phyloP scores from a whole-genome alignment of 176 grass and related monocot genomes.

The Cocos nucifera region DNA sequence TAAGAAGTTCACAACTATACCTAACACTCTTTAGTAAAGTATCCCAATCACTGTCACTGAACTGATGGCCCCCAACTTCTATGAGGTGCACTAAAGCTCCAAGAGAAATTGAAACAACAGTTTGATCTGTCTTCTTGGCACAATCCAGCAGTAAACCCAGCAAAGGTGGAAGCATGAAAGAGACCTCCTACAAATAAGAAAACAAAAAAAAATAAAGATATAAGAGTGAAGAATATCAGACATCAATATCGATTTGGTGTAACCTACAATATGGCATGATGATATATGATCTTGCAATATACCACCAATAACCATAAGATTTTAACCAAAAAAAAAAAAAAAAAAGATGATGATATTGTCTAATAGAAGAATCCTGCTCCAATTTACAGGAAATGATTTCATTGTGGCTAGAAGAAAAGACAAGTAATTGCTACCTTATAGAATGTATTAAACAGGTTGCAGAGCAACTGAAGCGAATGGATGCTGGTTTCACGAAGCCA shows the following conservation, averaged over 20 bases:
- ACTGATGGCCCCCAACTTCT: conserved; percentile 93
- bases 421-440: conserved; percentile 55
- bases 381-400: too few species aligned
- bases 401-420: conserved; percentile 1
- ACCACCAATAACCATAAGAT: too few species aligned
- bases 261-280: too few species aligned
- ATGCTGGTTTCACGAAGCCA: conserved; percentile 99
- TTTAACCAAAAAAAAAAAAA: too few species aligned
- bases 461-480: conserved; percentile 95
- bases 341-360: too few species aligned
- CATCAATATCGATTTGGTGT: too few species aligned
- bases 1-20: conserved; percentile 21
- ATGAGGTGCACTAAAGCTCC: conserved; percentile 96
- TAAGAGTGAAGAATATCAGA: conserved; percentile 1
- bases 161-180: conserved; percentile 97
- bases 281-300: too few species aligned
- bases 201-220: conserved; percentile 17
- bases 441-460: conserved; percentile 98
- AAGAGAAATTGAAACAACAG: conserved; percentile 90
- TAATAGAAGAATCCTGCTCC: too few species aligned
- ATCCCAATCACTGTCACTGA: conserved; percentile 91
- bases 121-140: conserved; percentile 99
- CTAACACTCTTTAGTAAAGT: conserved; percentile 96
- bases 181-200: conserved; percentile 59
- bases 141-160: conserved; percentile 91